Evolutionary conservation across 225 moss, liverwort and hornwort genomes (phyloP).

Genomic region (Sphagnum tenellum): DNA sequence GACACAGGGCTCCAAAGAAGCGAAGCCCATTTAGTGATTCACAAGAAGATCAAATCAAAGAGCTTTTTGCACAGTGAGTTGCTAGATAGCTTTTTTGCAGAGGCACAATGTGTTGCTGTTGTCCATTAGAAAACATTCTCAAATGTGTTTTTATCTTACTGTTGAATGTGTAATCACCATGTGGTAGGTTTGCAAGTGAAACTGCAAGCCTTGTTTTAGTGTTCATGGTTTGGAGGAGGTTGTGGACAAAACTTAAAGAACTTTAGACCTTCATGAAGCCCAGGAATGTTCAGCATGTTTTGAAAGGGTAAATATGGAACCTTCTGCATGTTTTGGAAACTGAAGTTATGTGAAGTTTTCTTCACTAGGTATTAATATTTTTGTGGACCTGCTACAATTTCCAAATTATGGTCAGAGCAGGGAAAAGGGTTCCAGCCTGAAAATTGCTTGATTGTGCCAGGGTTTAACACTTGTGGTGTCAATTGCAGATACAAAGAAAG

Average conservation of each 20-base stretch:
- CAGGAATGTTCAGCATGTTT: too few relatives aligned
- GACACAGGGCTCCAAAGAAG: slow-evolving; percentile 23
- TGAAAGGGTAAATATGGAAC: not conserved
- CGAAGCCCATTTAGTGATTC: slow-evolving; percentile 46
- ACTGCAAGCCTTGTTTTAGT: not conserved
- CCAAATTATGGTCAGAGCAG: not conserved
- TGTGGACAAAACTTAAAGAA: not conserved
- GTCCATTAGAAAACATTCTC: not conserved
- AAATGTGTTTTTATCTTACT: not conserved
- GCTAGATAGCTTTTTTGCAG: not conserved
- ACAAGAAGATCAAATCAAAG: slow-evolving; percentile 50
- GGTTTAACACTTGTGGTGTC: too few relatives aligned
- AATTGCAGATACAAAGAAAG: slow-evolving; percentile 49
- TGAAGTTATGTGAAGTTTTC: not conserved
- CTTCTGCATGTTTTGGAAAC: not conserved
- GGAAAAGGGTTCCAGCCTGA: too few relatives aligned
- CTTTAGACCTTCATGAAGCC: not conserved
- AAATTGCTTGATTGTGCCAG: too few relatives aligned
- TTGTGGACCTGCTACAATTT: not conserved
- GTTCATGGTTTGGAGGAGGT: not conserved
- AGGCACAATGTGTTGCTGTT: not conserved
- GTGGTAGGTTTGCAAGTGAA: not conserved
- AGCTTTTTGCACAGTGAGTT: slow-evolving; percentile 55
- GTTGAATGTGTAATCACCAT: not conserved
- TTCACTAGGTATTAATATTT: too few relatives aligned